Conservation (phyloP, 2,329 filamentous ascomycete genomes). For the Apiospora rasikravindrae region DNA sequence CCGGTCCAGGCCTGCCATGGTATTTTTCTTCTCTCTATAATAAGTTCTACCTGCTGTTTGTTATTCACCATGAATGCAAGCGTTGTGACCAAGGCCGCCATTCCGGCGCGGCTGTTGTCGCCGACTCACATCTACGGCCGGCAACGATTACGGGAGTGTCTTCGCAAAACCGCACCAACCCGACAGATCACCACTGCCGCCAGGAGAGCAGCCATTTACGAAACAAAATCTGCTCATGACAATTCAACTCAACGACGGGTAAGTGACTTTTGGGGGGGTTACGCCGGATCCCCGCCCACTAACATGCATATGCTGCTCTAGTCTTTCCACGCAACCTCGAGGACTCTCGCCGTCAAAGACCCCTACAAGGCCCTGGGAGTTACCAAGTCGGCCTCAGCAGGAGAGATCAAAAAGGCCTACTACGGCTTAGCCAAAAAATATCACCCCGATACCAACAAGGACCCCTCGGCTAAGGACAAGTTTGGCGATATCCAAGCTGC, state of each 20-base stretch:
- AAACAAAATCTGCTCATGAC: slow-evolving; percentile 20
- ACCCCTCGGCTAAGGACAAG: slow-evolving; percentile 88
- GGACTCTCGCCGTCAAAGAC: slow-evolving; percentile 65
- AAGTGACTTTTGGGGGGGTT: slow-evolving; percentile 21
- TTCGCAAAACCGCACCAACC: slow-evolving; percentile 42
- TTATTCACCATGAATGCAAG: slow-evolving; percentile 51
- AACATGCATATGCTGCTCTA: slow-evolving; percentile 33
- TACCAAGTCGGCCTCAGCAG: slow-evolving; percentile 75
- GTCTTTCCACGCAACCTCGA: slow-evolving; percentile 66
- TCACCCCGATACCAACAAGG: slow-evolving; percentile 98
- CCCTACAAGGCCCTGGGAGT: slow-evolving; percentile 90
- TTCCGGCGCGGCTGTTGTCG: slow-evolving; percentile 52
- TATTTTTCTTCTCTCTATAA: not conserved
- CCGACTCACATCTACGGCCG: slow-evolving; percentile 47
- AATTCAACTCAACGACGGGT: slow-evolving; percentile 22
- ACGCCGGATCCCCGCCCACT: slow-evolving; percentile 10
- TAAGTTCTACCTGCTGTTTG: not conserved
- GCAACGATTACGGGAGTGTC: slow-evolving; percentile 46
- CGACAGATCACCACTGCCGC: slow-evolving; percentile 30
- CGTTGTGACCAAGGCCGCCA: slow-evolving; percentile 52
- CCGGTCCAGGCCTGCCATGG: slow-evolving; percentile 10
- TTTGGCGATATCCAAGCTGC: slow-evolving; percentile 92
- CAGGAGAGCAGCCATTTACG: slow-evolving; percentile 27
- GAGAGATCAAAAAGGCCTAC: slow-evolving; percentile 98
- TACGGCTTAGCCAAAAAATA: slow-evolving; percentile 97